Conservation (phyloP, 164 flowering plant species). For the Pachysandra terminalis region DNA sequence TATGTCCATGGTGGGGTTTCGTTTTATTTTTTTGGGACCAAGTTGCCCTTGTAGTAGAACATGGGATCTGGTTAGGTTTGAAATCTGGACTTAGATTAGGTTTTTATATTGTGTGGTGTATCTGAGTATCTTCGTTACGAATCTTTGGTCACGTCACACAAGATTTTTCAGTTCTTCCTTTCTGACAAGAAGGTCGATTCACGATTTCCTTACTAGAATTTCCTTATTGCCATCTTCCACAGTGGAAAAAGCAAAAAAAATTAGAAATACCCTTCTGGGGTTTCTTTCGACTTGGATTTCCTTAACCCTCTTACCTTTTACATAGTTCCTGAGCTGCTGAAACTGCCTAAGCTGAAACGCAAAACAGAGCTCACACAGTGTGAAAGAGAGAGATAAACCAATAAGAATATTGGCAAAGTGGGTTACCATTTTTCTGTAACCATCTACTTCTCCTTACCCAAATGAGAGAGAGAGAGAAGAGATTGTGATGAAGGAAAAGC, state of each 20-base stretch:
- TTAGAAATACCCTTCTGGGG: background rate
- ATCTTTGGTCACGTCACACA: conserved; percentile 48
- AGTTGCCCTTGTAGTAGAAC: background rate
- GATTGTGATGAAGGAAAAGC: too few species aligned
- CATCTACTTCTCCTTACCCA: background rate
- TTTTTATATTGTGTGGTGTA: background rate
- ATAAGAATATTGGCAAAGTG: conserved; percentile 7
- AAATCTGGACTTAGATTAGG: conserved; percentile 11
- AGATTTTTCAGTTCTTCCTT: conserved; percentile 31
- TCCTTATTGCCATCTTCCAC: conserved; percentile 5
- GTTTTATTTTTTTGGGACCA: background rate
- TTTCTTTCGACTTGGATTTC: conserved; percentile 2
- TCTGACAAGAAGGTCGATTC: conserved; percentile 33
- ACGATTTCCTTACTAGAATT: conserved; percentile 19
- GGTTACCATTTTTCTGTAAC: background rate
- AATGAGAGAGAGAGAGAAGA: too few species aligned
- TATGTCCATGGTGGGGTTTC: background rate
- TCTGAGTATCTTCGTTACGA: conserved; percentile 20
- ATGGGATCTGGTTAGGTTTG: conserved; percentile 16
- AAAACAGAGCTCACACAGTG: conserved; percentile 5
- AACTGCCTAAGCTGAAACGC: background rate
- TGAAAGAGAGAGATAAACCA: conserved; percentile 12
- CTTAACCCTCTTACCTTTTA: conserved; percentile 10
- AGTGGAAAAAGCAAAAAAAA: conserved; percentile 5
- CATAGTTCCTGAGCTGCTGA: conserved; percentile 8